These are phyloP conservation scores for Aspergillus cavernicola DNA, from an alignment of 495 filamentous ascomycete species.

Conservation along the genomic window DNA sequence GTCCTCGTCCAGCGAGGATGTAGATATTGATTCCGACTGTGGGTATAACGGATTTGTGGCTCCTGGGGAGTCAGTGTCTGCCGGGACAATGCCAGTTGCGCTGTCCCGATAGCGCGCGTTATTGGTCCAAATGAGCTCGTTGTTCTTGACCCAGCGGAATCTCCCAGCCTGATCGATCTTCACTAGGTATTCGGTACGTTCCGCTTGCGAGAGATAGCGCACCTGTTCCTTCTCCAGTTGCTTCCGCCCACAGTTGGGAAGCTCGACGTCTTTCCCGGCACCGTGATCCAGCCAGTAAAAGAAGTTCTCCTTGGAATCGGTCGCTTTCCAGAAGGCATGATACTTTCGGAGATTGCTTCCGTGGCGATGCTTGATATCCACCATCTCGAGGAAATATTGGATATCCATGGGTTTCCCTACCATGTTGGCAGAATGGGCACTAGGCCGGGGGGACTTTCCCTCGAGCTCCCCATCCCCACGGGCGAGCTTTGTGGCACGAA, in stretches of 20 bases:
- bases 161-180: slow-evolving; percentile 62
- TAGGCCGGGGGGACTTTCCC: neutral
- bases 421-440: slow-evolving; percentile 22
- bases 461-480: slow-evolving; percentile 53
- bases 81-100: slow-evolving; percentile 68
- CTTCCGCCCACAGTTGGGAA: slow-evolving; percentile 59
- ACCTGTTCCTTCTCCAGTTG: slow-evolving; percentile 66
- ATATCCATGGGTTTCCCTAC: slow-evolving; percentile 78
- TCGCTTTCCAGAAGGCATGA: slow-evolving; percentile 76
- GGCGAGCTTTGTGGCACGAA: slow-evolving; percentile 66
- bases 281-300: slow-evolving; percentile 96
- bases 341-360: slow-evolving; percentile 81
- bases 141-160: slow-evolving; percentile 79
- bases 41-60: too few relatives aligned
- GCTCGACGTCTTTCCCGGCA: slow-evolving; percentile 56
- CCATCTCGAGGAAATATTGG: slow-evolving; percentile 91
- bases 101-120: slow-evolving; percentile 73
- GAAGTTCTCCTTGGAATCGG: slow-evolving; percentile 78
- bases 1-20: slow-evolving; percentile 35
- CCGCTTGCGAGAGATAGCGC: slow-evolving; percentile 68
- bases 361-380: slow-evolving; percentile 85
- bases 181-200: slow-evolving; percentile 69
- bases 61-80: slow-evolving; percentile 33
- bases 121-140: slow-evolving; percentile 65
- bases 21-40: neutral